phyloP scores from a whole-genome alignment of 441 rosid genomes.

The Gossypium armourianum region DNA sequence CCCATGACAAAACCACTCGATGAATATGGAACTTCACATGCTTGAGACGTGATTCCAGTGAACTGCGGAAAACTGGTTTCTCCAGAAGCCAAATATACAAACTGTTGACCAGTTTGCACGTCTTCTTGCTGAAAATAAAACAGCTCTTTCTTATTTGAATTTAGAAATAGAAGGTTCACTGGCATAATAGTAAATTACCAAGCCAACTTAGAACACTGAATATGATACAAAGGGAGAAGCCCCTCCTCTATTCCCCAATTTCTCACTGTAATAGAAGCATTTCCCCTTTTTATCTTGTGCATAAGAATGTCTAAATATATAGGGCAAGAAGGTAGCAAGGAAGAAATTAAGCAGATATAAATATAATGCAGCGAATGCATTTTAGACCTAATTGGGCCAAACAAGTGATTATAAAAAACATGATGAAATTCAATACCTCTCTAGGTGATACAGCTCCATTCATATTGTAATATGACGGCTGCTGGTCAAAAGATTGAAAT shows the following conservation, averaged over 20 bases:
- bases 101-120: neutral
- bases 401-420: conserved; percentile 5
- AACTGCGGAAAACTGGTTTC: neutral
- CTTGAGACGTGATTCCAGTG: neutral
- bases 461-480: conserved; percentile 46
- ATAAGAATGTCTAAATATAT: neutral
- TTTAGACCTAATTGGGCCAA: neutral
- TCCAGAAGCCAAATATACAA: neutral
- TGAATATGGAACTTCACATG: neutral
- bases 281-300: neutral
- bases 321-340: neutral
- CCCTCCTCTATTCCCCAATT: conserved; percentile 5
- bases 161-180: neutral
- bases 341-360: neutral
- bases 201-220: neutral
- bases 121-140: conserved; percentile 8
- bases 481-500: conserved; percentile 47
- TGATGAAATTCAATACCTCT: conserved; percentile 44
- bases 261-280: neutral
- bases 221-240: neutral
- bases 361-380: neutral
- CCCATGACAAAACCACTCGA: neutral
- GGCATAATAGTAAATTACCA: neutral
- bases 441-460: conserved; percentile 37
- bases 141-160: neutral